A percentile compares a stretch with the other conserved stretches of the same genome.
These are phyloP conservation scores for Scenedesmus sp. DNA, from an alignment of 163 green algal species.

Conservation along the genomic window DNA sequence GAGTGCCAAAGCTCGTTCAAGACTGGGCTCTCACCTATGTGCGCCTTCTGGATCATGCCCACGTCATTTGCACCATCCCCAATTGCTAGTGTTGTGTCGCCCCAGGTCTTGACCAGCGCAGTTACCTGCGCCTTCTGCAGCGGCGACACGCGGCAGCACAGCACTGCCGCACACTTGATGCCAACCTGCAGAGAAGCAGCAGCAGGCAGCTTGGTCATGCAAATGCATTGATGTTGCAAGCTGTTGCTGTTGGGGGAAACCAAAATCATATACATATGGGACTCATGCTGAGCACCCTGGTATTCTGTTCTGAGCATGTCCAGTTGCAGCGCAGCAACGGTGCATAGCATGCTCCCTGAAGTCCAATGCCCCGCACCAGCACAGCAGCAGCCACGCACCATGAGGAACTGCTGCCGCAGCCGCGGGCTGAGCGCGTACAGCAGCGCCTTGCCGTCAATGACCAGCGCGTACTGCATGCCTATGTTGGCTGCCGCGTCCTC, in stretches of 20 bases:
- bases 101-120: conserved; percentile 79
- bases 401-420: conserved; percentile 62
- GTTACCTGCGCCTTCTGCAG: conserved; percentile 91
- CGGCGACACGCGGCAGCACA: conserved; percentile 90
- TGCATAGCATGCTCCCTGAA: not conserved
- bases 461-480: conserved; percentile 70
- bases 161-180: conserved; percentile 72
- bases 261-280: not conserved
- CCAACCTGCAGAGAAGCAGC: conserved; percentile 59
- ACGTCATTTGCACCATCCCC: conserved; percentile 93
- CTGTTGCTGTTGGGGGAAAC: not conserved
- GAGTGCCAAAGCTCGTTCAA: no score
- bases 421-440: conserved; percentile 69
- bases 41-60: conserved; percentile 89
- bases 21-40: conserved; percentile 72
- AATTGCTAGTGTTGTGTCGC: conserved; percentile 84
- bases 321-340: not conserved
- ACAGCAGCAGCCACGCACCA: conserved; percentile 22
- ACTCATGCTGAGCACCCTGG: no score
- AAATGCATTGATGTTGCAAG: not conserved
- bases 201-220: not conserved
- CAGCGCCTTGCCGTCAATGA: conserved; percentile 94
- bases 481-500: conserved; percentile 32
- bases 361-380: not conserved
- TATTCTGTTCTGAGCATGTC: not conserved